A percentile compares a stretch with the other conserved stretches of the same genome.
These are phyloP conservation scores for Berberis thunbergii DNA, from an alignment of 164 flowering plant genomes.

Conservation along the genomic window DNA sequence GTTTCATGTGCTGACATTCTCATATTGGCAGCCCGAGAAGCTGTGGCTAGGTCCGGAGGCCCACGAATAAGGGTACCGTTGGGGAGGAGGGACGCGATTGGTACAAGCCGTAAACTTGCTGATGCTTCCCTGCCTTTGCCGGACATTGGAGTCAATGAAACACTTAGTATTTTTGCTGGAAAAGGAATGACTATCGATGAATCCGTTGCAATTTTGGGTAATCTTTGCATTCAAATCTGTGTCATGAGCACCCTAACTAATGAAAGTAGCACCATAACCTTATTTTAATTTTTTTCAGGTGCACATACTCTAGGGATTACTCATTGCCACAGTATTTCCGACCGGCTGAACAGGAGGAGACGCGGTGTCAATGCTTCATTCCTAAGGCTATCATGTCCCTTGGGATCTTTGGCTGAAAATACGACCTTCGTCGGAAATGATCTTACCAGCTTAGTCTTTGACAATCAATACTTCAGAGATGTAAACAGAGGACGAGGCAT, in stretches of 20 bases:
- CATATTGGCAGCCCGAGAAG: constrained; percentile 45
- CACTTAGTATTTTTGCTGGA: constrained; percentile 24
- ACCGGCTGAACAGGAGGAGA: constrained; percentile 6
- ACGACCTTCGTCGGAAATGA: constrained; percentile 30
- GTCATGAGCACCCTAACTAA: no score
- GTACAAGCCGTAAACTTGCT: constrained; percentile 25
- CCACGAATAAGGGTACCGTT: constrained; percentile 39
- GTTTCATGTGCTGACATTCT: constrained; percentile 55
- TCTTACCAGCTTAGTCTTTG: constrained; percentile 30
- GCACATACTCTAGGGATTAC: constrained; percentile 47
- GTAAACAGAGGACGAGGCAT: constrained; percentile 30
- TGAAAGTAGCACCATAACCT: no score
- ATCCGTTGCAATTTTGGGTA: constrained; percentile 40
- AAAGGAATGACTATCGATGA: constrained; percentile 46
- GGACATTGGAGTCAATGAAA: constrained; percentile 22
- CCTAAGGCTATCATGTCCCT: constrained; percentile 24
- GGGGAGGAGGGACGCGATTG: constrained; percentile 37
- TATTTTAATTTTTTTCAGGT: constrained; percentile 16
- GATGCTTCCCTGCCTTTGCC: constrained; percentile 38
- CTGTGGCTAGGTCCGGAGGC: constrained; percentile 40
- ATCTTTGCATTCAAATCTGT: no score
- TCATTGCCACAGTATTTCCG: constrained; percentile 33
- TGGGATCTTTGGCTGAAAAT: constrained; percentile 14
- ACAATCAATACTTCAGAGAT: constrained; percentile 35
- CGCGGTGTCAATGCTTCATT: not conserved